Conservation (phyloP, 1,139 yeast genomes). For the Komagataea norvegica region DNA sequence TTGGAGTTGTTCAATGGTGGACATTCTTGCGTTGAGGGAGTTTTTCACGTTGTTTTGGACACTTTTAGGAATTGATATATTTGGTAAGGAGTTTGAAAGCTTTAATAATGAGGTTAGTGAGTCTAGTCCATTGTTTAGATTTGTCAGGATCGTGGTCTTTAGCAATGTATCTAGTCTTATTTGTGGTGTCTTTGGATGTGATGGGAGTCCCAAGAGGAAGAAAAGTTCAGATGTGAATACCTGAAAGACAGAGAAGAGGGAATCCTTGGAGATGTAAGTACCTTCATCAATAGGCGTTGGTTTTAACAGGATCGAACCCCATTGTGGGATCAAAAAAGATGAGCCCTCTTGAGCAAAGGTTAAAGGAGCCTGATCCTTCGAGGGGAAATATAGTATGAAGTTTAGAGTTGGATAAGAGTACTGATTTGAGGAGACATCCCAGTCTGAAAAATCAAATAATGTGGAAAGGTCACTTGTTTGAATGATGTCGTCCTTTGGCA, state of each 20-base stretch:
- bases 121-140: slow-evolving; percentile 46
- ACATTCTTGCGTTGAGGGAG: slow-evolving; percentile 31
- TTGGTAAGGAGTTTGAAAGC: slow-evolving; percentile 61
- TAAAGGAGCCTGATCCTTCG: slow-evolving; percentile 40
- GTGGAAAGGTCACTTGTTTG: slow-evolving; percentile 32
- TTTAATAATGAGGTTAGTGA: slow-evolving; percentile 69
- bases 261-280: slow-evolving; percentile 36
- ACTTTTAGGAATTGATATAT: slow-evolving; percentile 70
- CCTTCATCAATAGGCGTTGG: slow-evolving; percentile 33
- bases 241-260: slow-evolving; percentile 57
- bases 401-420: slow-evolving; percentile 56
- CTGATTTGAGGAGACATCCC: slow-evolving; percentile 34
- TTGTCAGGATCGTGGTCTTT: slow-evolving; percentile 51
- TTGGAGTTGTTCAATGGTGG: slow-evolving; percentile 29
- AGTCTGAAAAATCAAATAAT: slow-evolving; percentile 34
- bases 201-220: slow-evolving; percentile 65
- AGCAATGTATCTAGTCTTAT: slow-evolving; percentile 65
- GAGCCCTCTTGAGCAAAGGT: slow-evolving; percentile 14
- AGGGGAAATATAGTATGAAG: slow-evolving; percentile 64
- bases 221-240: slow-evolving; percentile 72
- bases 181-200: slow-evolving; percentile 48
- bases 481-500: slow-evolving; percentile 36
- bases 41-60: slow-evolving; percentile 31
- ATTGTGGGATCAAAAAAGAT: slow-evolving; percentile 75
- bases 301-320: slow-evolving; percentile 74